Percentiles rank a stretch among this genome's conserved stretches.
phyloP scores from a whole-genome alignment of 345 rosid genomes.

The Syzygium aromaticum region DNA sequence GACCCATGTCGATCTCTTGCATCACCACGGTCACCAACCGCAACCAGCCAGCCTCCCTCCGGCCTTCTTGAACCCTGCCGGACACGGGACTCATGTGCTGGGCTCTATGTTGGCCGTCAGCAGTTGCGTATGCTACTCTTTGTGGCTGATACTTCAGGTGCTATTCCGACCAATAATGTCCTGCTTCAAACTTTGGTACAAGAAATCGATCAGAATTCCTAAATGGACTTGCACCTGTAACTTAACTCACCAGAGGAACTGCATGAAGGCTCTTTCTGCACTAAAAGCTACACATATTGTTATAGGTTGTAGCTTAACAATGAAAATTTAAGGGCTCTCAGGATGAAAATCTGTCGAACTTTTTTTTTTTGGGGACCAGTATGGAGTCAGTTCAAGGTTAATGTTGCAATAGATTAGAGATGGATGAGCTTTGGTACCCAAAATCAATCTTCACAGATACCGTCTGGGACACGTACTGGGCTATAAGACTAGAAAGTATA shows the following conservation, averaged over 20 bases:
- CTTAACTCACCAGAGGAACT: neutral
- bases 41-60: neutral
- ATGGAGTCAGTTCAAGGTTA: neutral
- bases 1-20: conserved; percentile 24
- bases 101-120: conserved; percentile 18
- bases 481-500: neutral
- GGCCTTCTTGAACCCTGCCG: neutral
- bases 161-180: neutral
- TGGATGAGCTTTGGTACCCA: neutral
- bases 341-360: neutral
- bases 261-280: neutral
- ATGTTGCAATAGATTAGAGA: neutral
- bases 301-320: neutral
- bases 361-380: neutral
- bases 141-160: conserved; percentile 42
- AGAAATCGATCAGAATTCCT: neutral
- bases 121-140: conserved; percentile 21
- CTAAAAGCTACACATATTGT: neutral
- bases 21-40: neutral
- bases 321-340: neutral
- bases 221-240: neutral
- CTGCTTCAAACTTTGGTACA: neutral
- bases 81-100: neutral
- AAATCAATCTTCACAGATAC: neutral
- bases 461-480: neutral